phyloP scores from a whole-genome alignment of 495 filamentous ascomycete genomes.

The Penicillium ucsense region DNA sequence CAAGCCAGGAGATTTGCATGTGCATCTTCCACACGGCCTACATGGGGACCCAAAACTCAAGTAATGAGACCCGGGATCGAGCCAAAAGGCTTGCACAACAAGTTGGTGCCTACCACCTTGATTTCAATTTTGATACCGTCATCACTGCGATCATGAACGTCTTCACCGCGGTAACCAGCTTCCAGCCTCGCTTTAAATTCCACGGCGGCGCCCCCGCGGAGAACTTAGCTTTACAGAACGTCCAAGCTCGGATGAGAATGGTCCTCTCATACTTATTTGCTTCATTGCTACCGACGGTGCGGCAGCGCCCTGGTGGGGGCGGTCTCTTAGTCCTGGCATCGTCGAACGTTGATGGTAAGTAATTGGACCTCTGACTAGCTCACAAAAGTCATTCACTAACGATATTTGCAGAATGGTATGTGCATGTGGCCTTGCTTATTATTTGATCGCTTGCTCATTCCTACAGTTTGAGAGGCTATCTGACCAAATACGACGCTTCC shows the following conservation, averaged over 20 bases:
- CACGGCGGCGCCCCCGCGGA: slow-evolving; percentile 52
- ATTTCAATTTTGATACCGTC: slow-evolving; percentile 68
- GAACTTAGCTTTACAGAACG: slow-evolving; percentile 68
- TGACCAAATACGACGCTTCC: slow-evolving; percentile 61
- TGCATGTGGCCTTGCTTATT: no score
- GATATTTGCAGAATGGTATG: slow-evolving; percentile 23
- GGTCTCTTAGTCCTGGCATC: slow-evolving; percentile 55
- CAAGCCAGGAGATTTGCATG: slow-evolving; percentile 53
- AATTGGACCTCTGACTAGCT: background rate
- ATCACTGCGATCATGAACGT: slow-evolving; percentile 44
- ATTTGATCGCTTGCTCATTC: no score
- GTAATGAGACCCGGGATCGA: slow-evolving; percentile 59
- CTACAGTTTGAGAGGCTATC: slow-evolving; percentile 51
- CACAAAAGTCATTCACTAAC: slow-evolving; percentile 4
- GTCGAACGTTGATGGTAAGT: slow-evolving; percentile 44
- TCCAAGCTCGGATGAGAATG: slow-evolving; percentile 76
- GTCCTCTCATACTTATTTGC: slow-evolving; percentile 69
- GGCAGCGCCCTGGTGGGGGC: slow-evolving; percentile 42
- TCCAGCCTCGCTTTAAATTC: slow-evolving; percentile 57
- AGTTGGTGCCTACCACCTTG: slow-evolving; percentile 67
- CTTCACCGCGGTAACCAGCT: slow-evolving; percentile 43
- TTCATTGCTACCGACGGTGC: slow-evolving; percentile 51
- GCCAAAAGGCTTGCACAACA: slow-evolving; percentile 56
- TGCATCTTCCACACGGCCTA: slow-evolving; percentile 64
- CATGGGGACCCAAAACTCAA: slow-evolving; percentile 73